Evolutionary conservation across 2,329 filamentous ascomycete genomes (phyloP), one percentile per base, ranked within the genome.

Genomic region (Talaromyces sp.): DNA sequence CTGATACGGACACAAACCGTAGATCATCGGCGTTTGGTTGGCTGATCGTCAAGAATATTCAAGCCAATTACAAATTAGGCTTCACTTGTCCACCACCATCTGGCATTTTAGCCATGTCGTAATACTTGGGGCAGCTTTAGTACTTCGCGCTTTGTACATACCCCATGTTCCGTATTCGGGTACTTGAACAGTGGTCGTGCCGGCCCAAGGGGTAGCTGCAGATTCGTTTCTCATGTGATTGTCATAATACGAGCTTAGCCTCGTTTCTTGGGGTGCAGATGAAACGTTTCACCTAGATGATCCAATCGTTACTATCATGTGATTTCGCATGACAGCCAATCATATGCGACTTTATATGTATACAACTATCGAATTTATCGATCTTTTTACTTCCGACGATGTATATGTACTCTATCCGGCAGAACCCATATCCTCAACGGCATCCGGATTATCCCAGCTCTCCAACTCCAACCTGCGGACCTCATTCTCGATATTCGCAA

Each of bases 401-500:
- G n/a, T 54, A 37, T 54, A 17, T 3, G 35, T 37, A 10, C 6
- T 17, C 52, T 56, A 56, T 56, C 45, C 54, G 41, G 64, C 63
- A n/a, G 65, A 65, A 7, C 87, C 88, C 65, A 88, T 73, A 74
- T 92, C 89, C 74, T 95, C 91, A 33, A 90, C 85, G 1, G 91
- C 91, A 74, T 86, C 89, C 41, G 80, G 76, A 65, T 87, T 81
- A 76, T 93, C 85, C 92, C 93, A 96, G 37, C 89, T 92, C 65
- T 83, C 82, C 71, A 81, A 82, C 80, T 97, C 93, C 54, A 97
- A 76, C 43, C 69, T 69, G 70, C 84, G 82, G 2, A 93, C 85
- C 47, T 79, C 77, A n/a, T 77, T 74, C 56, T 89, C 81, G 62
- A 95, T 78, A 15, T 81, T 80, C 69, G 77, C 76, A 39, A 90